Conservation (phyloP, 805 yeast genomes). For the Candida sonorensis region DNA sequence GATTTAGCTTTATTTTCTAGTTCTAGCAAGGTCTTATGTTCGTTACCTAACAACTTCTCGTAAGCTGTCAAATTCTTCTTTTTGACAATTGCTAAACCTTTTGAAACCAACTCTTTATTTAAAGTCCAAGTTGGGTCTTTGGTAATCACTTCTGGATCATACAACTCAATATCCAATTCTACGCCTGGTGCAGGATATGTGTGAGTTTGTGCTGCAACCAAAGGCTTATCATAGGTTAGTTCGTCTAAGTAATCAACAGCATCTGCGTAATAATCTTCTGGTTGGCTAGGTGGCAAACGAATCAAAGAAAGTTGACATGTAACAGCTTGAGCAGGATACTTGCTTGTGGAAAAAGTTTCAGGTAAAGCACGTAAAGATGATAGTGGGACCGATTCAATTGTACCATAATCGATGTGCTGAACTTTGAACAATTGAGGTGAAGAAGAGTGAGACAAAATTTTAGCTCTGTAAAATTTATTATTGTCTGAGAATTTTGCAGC, state of each 20-base stretch:
- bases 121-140: constrained; percentile 50
- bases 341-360: constrained; percentile 33
- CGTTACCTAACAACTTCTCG: constrained; percentile 31
- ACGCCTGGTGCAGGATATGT: constrained; percentile 30
- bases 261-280: constrained; percentile 47
- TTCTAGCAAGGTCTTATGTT: constrained; percentile 32
- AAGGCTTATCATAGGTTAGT: constrained; percentile 40
- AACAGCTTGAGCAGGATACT: constrained; percentile 48
- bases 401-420: constrained; percentile 58
- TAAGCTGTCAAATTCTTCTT: constrained; percentile 26
- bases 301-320: constrained; percentile 47
- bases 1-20: constrained; percentile 44
- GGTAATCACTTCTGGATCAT: constrained; percentile 49
- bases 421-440: constrained; percentile 38
- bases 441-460: constrained; percentile 40
- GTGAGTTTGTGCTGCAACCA: constrained; percentile 48
- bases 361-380: constrained; percentile 48
- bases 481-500: constrained; percentile 47
- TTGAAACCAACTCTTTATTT: constrained; percentile 49
- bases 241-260: constrained; percentile 51
- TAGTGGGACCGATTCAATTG: constrained; percentile 37
- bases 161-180: constrained; percentile 46
- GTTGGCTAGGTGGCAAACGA: constrained; percentile 49
- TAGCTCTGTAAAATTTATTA: constrained; percentile 54
- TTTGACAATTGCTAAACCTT: constrained; percentile 55